Conservation (phyloP, 2,329 filamentous ascomycete species). For the Cercospora sp. region DNA sequence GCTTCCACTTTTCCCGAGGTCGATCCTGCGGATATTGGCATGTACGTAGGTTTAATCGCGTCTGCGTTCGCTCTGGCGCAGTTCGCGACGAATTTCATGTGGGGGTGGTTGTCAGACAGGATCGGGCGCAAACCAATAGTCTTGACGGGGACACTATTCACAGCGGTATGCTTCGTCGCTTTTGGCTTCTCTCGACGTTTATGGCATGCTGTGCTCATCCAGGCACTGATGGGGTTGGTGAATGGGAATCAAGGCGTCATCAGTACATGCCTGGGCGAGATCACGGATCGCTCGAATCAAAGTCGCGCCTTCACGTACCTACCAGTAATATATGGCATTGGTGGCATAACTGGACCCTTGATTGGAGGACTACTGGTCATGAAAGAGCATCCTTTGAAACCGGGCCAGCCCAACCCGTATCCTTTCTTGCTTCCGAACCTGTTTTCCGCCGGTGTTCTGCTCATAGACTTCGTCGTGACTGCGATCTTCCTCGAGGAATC, state of each 20-base stretch:
- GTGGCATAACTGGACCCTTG: constrained; percentile 87
- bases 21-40: constrained; percentile 66
- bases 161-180: constrained; percentile 75
- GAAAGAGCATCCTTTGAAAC: constrained; percentile 57
- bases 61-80: constrained; percentile 91
- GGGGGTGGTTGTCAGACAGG: constrained; percentile 80
- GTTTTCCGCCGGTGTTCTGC: constrained; percentile 69
- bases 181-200: constrained; percentile 86
- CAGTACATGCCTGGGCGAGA: constrained; percentile 88
- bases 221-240: constrained; percentile 85
- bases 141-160: constrained; percentile 76
- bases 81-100: constrained; percentile 87
- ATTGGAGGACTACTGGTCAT: constrained; percentile 83
- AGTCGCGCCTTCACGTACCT: constrained; percentile 90
- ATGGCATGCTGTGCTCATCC: constrained; percentile 82
- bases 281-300: constrained; percentile 94
- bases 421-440: constrained; percentile 87
- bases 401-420: constrained; percentile 58
- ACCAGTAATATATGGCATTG: constrained; percentile 92
- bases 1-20: constrained; percentile 81
- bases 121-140: constrained; percentile 82
- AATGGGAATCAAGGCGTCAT: constrained; percentile 96
- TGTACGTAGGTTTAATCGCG: constrained; percentile 89
- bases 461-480: constrained; percentile 70
- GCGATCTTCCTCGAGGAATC: constrained; percentile 87